Percentiles rank a stretch among this genome's conserved stretches.
Evolutionary conservation across 805 yeast species (phyloP).

Genomic region (Kazachstania bromeliacearum): DNA sequence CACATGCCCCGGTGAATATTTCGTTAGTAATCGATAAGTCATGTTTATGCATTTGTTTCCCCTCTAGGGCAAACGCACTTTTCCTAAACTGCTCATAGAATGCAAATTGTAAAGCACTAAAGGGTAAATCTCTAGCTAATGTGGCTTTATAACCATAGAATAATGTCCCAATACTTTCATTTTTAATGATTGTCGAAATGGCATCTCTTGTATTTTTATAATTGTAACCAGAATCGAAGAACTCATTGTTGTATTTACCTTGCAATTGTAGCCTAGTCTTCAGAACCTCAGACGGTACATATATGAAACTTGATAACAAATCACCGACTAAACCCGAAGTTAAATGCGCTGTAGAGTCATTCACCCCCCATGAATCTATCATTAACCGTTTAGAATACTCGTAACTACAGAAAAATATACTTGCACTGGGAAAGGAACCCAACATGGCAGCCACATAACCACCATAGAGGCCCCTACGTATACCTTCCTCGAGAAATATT

Average conservation of each 20-base stretch:
- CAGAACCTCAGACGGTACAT: slow-evolving; percentile 92
- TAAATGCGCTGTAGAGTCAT: slow-evolving; percentile 74
- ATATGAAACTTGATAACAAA: slow-evolving; percentile 74
- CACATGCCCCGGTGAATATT: slow-evolving; percentile 83
- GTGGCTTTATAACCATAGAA: slow-evolving; percentile 94
- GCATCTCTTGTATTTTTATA: slow-evolving; percentile 73
- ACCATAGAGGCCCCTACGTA: slow-evolving; percentile 75
- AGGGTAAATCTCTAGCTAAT: slow-evolving; percentile 83
- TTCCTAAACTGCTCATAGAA: slow-evolving; percentile 80
- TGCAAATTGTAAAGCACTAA: slow-evolving; percentile 91
- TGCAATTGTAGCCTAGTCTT: slow-evolving; percentile 91
- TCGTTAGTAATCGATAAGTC: slow-evolving; percentile 54
- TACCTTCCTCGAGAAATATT: slow-evolving; percentile 76
- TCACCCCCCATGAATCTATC: slow-evolving; percentile 51
- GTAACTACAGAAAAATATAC: slow-evolving; percentile 87
- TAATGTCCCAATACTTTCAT: slow-evolving; percentile 69
- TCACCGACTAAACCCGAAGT: slow-evolving; percentile 92
- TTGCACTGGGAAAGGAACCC: slow-evolving; percentile 91
- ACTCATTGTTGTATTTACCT: slow-evolving; percentile 74
- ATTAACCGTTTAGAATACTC: slow-evolving; percentile 68
- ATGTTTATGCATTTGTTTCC: slow-evolving; percentile 24
- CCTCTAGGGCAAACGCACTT: slow-evolving; percentile 39
- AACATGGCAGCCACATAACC: slow-evolving; percentile 88
- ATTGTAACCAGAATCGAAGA: slow-evolving; percentile 77
- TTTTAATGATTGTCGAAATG: slow-evolving; percentile 45